Base-by-base conservation (phyloP, 495 filamentous ascomycete genomes). In the Aspergillus nanangensis region DNA sequence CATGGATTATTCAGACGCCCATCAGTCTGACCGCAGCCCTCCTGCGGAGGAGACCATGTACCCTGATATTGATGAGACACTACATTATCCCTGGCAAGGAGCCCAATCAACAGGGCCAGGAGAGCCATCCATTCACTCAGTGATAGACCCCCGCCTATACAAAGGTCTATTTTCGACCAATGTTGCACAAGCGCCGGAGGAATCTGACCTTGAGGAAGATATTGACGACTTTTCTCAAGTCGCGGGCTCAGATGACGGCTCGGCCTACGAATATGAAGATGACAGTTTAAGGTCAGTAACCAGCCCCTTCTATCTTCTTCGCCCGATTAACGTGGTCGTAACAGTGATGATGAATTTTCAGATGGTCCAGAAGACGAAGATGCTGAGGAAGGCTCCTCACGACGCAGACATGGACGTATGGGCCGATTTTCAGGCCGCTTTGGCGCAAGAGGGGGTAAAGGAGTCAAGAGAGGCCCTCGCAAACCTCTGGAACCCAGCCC, bases 401-500 rank as follows among this genome's bases (percentile, higher is more conserved):
- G 63, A 18, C 50, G 61, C 21, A 56, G 57, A 7, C 66, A 61
- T 7, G 63, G 72, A 44, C 55, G 69, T 18, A 63, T 63, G 25
- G 70, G 70, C 1, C 62, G 53, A 8, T 72, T 74, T 27, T 69
- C 66, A 15, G 64, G 69, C 25, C 68, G 71, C 21, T 69, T 52
- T 36, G 70, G 72, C 38, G 70, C 69, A 8, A 61, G 72, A 29
- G 73, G 76, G 41, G 60, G 63, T 5, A 77, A 71, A 50, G 76
- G 76, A 11, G 62, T 72, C 48, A 77, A 71, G 51, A 69, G 77
- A 51, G 84, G 86, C 9, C 82, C 81, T n/a, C 79, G 85, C n/a
- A 82, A 81, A 57, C 76, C 83, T 5, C 66, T 82, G 19, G 84
- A 90, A 50, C 85, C 85, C 22, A 82, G 82, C 23, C 77, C 78